Evolutionary conservation across 2,329 filamentous ascomycete species (phyloP).

Genomic region (Orbilia brochopaga): DNA sequence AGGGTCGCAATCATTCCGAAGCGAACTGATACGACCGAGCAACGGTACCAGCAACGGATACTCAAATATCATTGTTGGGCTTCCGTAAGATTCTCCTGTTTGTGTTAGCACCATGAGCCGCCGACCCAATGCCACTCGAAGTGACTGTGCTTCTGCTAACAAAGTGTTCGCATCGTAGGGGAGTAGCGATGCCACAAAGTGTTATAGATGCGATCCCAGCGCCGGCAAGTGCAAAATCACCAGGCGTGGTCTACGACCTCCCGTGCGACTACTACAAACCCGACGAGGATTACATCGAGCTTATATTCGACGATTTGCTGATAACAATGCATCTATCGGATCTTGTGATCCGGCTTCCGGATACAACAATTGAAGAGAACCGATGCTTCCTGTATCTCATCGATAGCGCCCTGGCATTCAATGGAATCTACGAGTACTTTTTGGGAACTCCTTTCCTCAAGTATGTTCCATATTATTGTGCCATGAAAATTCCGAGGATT

Average conservation of each 20-base stretch:
- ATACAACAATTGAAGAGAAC: not conserved
- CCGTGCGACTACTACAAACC: not conserved
- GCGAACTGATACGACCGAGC: too few relatives aligned
- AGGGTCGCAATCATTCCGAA: not conserved
- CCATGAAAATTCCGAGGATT: too few relatives aligned
- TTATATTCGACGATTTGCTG: not conserved
- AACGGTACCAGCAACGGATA: too few relatives aligned
- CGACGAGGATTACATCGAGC: not conserved
- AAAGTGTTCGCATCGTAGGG: too few relatives aligned
- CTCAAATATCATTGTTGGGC: too few relatives aligned
- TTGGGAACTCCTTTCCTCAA: slow-evolving; percentile 12
- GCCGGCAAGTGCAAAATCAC: not conserved
- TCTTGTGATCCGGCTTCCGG: not conserved
- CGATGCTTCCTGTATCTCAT: not conserved
- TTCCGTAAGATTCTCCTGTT: too few relatives aligned
- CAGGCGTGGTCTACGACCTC: not conserved
- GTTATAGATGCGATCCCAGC: not conserved
- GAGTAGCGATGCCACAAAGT: not conserved
- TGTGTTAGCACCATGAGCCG: too few relatives aligned
- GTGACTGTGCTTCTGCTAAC: too few relatives aligned
- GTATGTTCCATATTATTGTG: too few relatives aligned
- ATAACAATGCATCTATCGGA: slow-evolving; percentile 13
- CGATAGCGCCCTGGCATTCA: not conserved
- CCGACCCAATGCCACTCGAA: too few relatives aligned
- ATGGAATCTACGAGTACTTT: slow-evolving; percentile 1